These are phyloP conservation scores for Microsporum ferrugineum DNA, from an alignment of 2,329 filamentous ascomycete genomes.

Conservation along the genomic window DNA sequence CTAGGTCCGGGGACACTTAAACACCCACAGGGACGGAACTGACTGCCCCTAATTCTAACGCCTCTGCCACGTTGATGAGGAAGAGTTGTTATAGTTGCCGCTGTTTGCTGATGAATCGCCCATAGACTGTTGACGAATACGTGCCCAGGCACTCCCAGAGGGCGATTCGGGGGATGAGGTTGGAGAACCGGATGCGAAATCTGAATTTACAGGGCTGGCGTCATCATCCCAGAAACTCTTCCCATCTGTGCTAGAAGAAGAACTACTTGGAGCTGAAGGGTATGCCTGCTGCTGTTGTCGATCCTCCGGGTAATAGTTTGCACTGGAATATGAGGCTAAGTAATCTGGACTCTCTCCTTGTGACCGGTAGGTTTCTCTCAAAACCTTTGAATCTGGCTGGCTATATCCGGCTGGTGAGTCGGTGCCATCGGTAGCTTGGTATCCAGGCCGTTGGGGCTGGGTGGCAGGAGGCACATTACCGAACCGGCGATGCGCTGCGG, in stretches of 20 bases:
- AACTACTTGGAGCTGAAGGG: not conserved
- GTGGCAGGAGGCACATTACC: not conserved
- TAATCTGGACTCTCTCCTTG: constrained; percentile 1
- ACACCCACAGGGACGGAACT: not conserved
- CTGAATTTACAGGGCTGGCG: constrained; percentile 22
- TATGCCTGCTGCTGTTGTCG: not conserved
- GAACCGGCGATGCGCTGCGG: not conserved
- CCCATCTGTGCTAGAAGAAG: not conserved
- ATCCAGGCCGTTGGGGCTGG: not conserved
- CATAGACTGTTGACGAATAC: constrained; percentile 19
- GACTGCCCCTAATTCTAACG: not conserved
- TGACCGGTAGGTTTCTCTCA: constrained; percentile 6
- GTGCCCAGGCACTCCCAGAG: constrained; percentile 29
- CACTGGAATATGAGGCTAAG: not conserved
- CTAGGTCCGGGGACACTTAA: too few species aligned
- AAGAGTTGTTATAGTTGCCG: constrained; percentile 2
- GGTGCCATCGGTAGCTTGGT: constrained; percentile 5
- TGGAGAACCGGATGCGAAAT: constrained; percentile 5
- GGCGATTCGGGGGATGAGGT: not conserved
- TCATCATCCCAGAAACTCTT: constrained; percentile 27
- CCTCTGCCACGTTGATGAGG: constrained; percentile 10
- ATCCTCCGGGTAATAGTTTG: not conserved
- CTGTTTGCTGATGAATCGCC: not conserved
- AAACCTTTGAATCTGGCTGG: constrained; percentile 8
- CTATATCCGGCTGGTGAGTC: not conserved